A percentile compares a stretch with the other conserved stretches of the same genome.
Evolutionary conservation across 495 filamentous ascomycete species (phyloP).

Genomic region (Darksidea phi): DNA sequence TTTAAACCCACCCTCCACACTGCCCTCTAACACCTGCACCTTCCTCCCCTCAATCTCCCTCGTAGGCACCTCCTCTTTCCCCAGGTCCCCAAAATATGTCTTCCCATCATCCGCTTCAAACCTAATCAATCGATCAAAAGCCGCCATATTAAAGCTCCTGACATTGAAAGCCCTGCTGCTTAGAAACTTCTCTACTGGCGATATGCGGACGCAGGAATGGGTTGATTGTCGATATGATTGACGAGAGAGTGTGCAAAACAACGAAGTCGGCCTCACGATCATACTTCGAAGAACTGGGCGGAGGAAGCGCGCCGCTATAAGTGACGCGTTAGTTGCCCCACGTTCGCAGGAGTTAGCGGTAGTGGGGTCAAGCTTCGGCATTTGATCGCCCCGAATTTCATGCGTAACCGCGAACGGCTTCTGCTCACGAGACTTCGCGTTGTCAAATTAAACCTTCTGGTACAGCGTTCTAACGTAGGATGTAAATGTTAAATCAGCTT

Average conservation of each 20-base stretch:
- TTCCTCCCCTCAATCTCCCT: conserved; percentile 22
- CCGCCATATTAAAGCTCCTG: conserved; percentile 1
- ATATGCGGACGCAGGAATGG: neutral
- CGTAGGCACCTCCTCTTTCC: conserved; percentile 18
- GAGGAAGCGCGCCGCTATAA: neutral
- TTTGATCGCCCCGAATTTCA: conserved; percentile 10
- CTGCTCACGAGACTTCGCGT: conserved; percentile 28
- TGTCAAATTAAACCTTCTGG: neutral
- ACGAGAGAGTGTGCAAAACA: neutral
- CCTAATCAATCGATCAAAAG: conserved; percentile 30
- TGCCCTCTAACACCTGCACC: conserved; percentile 26
- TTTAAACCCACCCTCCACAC: conserved; percentile 19
- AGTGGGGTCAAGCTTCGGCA: conserved; percentile 25
- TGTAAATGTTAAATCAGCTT: no score
- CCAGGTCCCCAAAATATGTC: conserved; percentile 22
- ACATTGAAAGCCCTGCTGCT: neutral
- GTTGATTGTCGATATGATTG: neutral
- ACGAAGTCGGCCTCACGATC: conserved; percentile 6
- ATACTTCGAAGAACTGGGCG: neutral
- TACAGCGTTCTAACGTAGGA: neutral
- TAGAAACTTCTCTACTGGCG: neutral
- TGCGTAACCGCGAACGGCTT: neutral
- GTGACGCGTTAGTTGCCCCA: conserved; percentile 18
- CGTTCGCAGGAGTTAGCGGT: conserved; percentile 16
- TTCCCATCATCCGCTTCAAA: conserved; percentile 27